phyloP scores from a whole-genome alignment of 257 asterid genomes.

The Verbena officinalis region DNA sequence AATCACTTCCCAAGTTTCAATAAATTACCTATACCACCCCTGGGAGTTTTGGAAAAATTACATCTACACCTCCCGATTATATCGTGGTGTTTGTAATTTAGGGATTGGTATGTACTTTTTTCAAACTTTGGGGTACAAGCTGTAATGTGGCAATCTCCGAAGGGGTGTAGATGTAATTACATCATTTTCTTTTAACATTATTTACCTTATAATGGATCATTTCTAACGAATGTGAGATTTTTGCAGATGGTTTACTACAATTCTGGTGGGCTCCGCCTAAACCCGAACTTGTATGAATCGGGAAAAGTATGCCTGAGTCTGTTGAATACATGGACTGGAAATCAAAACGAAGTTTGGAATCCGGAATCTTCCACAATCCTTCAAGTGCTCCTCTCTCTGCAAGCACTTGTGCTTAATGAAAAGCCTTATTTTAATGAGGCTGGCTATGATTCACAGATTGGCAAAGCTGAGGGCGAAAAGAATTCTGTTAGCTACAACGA shows the following conservation, averaged over 20 bases:
- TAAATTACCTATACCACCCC: no score
- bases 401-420: conserved; percentile 91
- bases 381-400: conserved; percentile 91
- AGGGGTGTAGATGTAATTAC: no score
- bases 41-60: no score
- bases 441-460: conserved; percentile 82
- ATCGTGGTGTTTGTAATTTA: no score
- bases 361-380: conserved; percentile 75
- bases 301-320: conserved; percentile 92
- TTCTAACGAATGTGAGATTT: conserved; percentile 20
- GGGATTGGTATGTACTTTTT: no score
- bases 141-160: no score
- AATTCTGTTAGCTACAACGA: conserved; percentile 87
- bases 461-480: conserved; percentile 90
- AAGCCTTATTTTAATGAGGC: conserved; percentile 95
- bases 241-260: conserved; percentile 86
- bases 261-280: conserved; percentile 91
- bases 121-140: no score
- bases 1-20: no score
- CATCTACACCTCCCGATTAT: no score
- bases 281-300: conserved; percentile 89
- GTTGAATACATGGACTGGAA: conserved; percentile 88
- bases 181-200: no score
- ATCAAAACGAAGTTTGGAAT: conserved; percentile 86
- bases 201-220: not conserved